Percentiles rank a stretch among this genome's conserved stretches.
These are phyloP conservation scores for Rhynchospora tenuis DNA, from an alignment of 176 grass and related monocot genomes.

Conservation along the genomic window DNA sequence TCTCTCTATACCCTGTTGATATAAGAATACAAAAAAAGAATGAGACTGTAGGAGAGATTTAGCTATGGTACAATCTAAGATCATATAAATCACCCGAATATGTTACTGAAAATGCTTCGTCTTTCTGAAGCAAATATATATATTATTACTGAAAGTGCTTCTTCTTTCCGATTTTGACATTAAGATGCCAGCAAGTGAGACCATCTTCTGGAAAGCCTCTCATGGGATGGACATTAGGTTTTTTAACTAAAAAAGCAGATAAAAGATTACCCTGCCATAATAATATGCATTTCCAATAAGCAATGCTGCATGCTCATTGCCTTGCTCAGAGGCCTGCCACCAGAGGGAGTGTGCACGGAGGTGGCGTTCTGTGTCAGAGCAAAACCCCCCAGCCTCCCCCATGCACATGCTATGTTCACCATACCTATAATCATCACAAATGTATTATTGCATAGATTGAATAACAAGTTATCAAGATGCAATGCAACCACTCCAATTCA, in stretches of 20 bases:
- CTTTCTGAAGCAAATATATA: too few relatives aligned
- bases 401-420: constrained; percentile 86
- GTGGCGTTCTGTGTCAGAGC: constrained; percentile 86
- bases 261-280: constrained; percentile 76
- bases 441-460: not conserved
- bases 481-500: not conserved
- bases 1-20: constrained; percentile 61
- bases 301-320: constrained; percentile 97
- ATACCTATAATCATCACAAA: constrained; percentile 29
- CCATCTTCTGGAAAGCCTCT: too few relatives aligned
- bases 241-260: not conserved
- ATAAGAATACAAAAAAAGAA: not conserved
- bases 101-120: too few relatives aligned
- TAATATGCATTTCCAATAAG: constrained; percentile 99
- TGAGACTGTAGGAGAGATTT: too few relatives aligned
- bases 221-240: not conserved
- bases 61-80: not conserved
- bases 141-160: too few relatives aligned
- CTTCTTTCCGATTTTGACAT: not conserved
- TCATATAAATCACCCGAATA: not conserved
- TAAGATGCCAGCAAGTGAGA: not conserved
- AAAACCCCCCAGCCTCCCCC: constrained; percentile 74
- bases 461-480: not conserved
- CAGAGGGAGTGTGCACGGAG: constrained; percentile 87
- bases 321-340: constrained; percentile 99